Evolutionary conservation across 108 stramenopile genomes (phyloP).

Genomic region (Epipyxis sp.): DNA sequence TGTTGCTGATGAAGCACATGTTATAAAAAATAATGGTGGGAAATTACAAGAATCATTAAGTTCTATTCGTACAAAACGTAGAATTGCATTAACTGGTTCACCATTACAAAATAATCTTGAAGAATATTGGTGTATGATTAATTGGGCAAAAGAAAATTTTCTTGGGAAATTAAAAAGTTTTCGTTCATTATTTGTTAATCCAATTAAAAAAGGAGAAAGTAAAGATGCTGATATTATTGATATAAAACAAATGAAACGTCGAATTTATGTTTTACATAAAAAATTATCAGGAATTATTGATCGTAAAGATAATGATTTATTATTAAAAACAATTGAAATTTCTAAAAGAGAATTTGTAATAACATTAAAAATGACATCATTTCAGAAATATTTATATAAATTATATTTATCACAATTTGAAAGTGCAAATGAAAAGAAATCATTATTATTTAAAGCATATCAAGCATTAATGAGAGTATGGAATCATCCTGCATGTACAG

Average conservation of each 20-base stretch:
- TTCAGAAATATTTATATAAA: not conserved
- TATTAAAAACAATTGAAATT: not conserved
- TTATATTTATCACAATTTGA: not conserved
- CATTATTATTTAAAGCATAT: not conserved
- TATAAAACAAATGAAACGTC: not conserved
- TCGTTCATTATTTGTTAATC: not conserved
- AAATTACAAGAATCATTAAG: not conserved
- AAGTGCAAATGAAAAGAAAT: not conserved
- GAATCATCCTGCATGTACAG: slow-evolving; percentile 7
- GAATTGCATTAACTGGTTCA: slow-evolving; percentile 37
- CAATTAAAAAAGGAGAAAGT: not conserved
- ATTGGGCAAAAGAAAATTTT: not conserved
- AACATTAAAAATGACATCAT: not conserved
- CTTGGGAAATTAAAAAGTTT: not conserved
- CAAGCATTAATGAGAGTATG: slow-evolving; percentile 9
- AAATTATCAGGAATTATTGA: not conserved
- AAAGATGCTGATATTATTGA: not conserved
- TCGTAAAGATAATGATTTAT: not conserved
- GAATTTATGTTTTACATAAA: slow-evolving; percentile 9
- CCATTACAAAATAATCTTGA: slow-evolving; percentile 41
- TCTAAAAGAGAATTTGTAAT: not conserved
- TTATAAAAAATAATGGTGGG: slow-evolving; percentile 20
- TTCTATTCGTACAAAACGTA: slow-evolving; percentile 28
- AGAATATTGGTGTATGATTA: slow-evolving; percentile 50
- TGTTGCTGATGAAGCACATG: slow-evolving; percentile 38